These are phyloP conservation scores for Plasmodium knowlesi DNA, from an alignment of 169 alveolate genomes.

Conservation along the genomic window DNA sequence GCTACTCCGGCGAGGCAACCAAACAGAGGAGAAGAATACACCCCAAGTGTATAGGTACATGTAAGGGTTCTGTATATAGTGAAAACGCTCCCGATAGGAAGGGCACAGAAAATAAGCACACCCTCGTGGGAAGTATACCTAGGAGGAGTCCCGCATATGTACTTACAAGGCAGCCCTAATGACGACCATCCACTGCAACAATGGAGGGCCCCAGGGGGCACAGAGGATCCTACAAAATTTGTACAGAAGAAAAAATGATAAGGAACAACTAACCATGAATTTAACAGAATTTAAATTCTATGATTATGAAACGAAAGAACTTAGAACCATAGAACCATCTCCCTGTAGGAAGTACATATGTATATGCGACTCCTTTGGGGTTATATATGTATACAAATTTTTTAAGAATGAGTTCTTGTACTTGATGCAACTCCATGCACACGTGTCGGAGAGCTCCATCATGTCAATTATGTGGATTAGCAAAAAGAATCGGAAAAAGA, in stretches of 20 bases:
- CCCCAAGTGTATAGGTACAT: background rate
- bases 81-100: background rate
- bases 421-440: background rate
- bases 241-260: background rate
- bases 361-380: conserved; percentile 46
- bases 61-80: background rate
- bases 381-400: conserved; percentile 21
- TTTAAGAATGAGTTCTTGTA: conserved; percentile 5
- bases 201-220: background rate
- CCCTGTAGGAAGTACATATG: conserved; percentile 45
- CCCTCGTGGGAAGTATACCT: background rate
- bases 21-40: background rate
- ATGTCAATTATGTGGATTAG: conserved; percentile 44
- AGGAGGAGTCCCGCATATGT: background rate
- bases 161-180: background rate
- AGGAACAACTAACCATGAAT: background rate
- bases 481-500: conserved; percentile 35
- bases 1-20: too few relatives aligned
- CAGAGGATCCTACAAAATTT: background rate
- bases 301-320: conserved; percentile 26
- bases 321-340: conserved; percentile 4
- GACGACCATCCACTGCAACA: background rate
- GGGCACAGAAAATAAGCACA: background rate
- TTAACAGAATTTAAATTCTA: conserved; percentile 39
- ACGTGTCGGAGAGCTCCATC: background rate